Conservation (phyloP, 768 basidiomycete species). For the Pulveroboletus frians region DNA sequence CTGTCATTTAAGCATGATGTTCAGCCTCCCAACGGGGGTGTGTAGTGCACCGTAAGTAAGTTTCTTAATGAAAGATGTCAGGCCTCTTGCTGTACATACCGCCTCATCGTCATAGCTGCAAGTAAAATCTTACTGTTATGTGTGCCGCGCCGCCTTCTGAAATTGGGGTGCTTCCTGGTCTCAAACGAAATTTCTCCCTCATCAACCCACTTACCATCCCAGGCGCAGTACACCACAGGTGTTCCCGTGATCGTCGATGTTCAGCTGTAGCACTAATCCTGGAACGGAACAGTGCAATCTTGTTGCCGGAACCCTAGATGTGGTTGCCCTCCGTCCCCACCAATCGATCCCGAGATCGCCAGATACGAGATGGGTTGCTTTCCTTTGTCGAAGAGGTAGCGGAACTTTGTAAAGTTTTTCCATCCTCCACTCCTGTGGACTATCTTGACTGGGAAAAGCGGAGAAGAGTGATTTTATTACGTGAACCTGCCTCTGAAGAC, state of each 20-base stretch:
- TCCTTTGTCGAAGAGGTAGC: neutral
- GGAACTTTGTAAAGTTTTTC: slow-evolving; percentile 7
- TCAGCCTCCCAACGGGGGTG: neutral
- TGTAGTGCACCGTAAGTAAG: too few species aligned
- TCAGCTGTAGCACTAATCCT: slow-evolving; percentile 25
- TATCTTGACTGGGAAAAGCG: slow-evolving; percentile 25
- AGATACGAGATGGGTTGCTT: slow-evolving; percentile 39
- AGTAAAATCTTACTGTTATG: neutral
- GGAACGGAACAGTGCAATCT: slow-evolving; percentile 55
- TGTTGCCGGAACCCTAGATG: slow-evolving; percentile 51
- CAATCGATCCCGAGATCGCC: slow-evolving; percentile 43
- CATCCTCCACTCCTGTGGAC: slow-evolving; percentile 43
- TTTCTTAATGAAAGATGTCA: neutral
- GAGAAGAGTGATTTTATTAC: neutral
- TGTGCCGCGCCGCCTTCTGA: slow-evolving; percentile 11
- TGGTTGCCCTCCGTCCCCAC: slow-evolving; percentile 44
- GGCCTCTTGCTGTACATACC: neutral
- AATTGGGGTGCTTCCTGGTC: slow-evolving; percentile 50
- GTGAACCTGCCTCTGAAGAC: slow-evolving; percentile 26
- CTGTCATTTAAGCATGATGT: neutral
- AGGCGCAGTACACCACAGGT: slow-evolving; percentile 47
- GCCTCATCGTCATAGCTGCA: too few species aligned
- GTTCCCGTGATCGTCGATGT: slow-evolving; percentile 37
- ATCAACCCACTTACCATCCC: slow-evolving; percentile 43
- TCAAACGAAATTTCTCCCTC: slow-evolving; percentile 16